Conservation (phyloP, 2,329 filamentous ascomycete genomes). For the Aspergillus latus region DNA sequence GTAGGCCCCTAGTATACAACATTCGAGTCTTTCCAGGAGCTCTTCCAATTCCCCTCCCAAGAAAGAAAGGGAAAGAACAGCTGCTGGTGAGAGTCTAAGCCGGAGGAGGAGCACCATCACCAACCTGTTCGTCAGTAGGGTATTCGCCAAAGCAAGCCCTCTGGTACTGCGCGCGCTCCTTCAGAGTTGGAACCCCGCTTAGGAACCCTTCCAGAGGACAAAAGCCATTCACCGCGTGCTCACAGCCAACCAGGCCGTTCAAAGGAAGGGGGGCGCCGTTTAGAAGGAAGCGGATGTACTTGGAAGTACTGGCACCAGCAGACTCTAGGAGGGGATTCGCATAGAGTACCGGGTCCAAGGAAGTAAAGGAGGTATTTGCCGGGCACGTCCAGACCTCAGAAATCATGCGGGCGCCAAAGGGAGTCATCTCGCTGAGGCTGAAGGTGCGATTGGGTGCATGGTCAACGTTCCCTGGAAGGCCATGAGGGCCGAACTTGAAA, state of each 20-base stretch:
- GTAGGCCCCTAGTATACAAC: too few species aligned
- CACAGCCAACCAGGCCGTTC: slow-evolving; percentile 29
- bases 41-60: too few species aligned
- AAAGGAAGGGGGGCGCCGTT: slow-evolving; percentile 32
- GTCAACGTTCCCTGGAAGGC: slow-evolving; percentile 25
- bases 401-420: slow-evolving; percentile 56
- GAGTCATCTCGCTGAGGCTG: slow-evolving; percentile 52
- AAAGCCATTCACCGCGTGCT: slow-evolving; percentile 29
- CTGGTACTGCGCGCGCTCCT: slow-evolving; percentile 30
- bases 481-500: slow-evolving; percentile 38
- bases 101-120: slow-evolving; percentile 16
- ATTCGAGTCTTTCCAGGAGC: too few species aligned
- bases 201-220: slow-evolving; percentile 31
- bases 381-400: slow-evolving; percentile 58
- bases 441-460: slow-evolving; percentile 51
- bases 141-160: slow-evolving; percentile 33
- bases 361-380: slow-evolving; percentile 20
- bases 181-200: slow-evolving; percentile 23
- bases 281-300: slow-evolving; percentile 34
- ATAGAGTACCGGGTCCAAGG: slow-evolving; percentile 42
- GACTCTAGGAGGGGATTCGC: slow-evolving; percentile 27
- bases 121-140: slow-evolving; percentile 27
- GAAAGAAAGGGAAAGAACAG: too few species aligned
- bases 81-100: not conserved
- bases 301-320: slow-evolving; percentile 12